A percentile compares a stretch with the other conserved stretches of the same genome.
Conservation (phyloP, 495 filamentous ascomycete genomes). For the Aspergillus nanangensis region DNA sequence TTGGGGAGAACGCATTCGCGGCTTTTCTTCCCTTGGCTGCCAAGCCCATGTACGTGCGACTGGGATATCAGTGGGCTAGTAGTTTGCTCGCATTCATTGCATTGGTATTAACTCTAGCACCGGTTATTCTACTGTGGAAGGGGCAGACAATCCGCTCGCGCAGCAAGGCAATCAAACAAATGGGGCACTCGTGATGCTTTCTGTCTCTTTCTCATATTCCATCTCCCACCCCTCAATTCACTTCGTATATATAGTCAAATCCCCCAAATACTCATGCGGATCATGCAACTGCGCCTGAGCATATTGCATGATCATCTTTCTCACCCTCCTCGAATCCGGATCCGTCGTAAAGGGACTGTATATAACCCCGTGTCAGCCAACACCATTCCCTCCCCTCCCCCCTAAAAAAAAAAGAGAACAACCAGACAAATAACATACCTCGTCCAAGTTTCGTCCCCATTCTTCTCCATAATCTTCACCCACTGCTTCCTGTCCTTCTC, state of each 20-base stretch:
- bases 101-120: constrained; percentile 25
- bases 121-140: constrained; percentile 25
- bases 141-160: constrained; percentile 22
- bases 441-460: constrained; percentile 16
- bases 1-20: constrained; percentile 34
- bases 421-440: constrained; percentile 8
- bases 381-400: neutral
- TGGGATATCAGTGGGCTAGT: constrained; percentile 43
- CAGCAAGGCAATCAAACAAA: constrained; percentile 11
- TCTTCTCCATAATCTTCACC: constrained; percentile 8
- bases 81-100: constrained; percentile 35
- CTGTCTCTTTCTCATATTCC: neutral
- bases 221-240: constrained; percentile 1
- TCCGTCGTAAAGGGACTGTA: constrained; percentile 19
- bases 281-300: constrained; percentile 12
- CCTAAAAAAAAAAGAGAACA: neutral
- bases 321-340: constrained; percentile 18
- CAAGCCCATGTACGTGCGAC: constrained; percentile 33
- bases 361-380: neutral
- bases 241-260: constrained; percentile 19
- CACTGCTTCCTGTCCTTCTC: constrained; percentile 9
- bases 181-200: constrained; percentile 4
- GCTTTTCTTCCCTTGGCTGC: constrained; percentile 38
- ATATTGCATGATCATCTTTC: constrained; percentile 18
- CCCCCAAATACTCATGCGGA: constrained; percentile 19